Base-by-base conservation (phyloP, 306 rosid species). In the Echinosophora koreensis region DNA sequence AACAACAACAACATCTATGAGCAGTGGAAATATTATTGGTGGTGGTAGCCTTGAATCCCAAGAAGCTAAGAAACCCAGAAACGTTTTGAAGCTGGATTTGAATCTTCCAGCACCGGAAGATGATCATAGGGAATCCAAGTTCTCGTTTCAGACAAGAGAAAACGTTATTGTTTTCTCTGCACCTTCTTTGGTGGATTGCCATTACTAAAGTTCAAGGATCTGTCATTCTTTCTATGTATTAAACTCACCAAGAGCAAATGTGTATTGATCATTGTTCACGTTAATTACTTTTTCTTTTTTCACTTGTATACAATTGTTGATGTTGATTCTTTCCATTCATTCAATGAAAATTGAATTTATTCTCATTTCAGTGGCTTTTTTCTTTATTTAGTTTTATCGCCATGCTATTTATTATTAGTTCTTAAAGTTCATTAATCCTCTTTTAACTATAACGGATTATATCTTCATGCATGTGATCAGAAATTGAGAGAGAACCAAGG, bases 81-180 rank as follows among this genome's bases (percentile, higher is more conserved):
- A 75, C 22, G 41, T 68, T 49, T 78, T 94, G 71, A 86, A 80
- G 60, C 78, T 90, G 78, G 97, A 94, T 83, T 89, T 94, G 77
- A 94, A 94, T 65, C 97, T 92, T 77, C 98, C 98, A 2, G 97
- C 96, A 6, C 88, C 91, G 22, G 94, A 94, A 0, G 89, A 85
- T 46, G 64, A 87, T 38, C 89, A 79, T 2, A 69, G 79, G 1
- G 88, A 85, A 41, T 57, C 87, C 63, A 84, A 78, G 73, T 86
- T 87, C 56, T 64, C 88, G 3, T 86, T 92, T 85, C 76, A 77
- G 17, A 66, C 75, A 61, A 86, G 82, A 50, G 87, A 86, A 55
- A 85, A 81, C 49, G 88, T 87, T 55, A 80, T 89, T 59, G 90
- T 87, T 60, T 90, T 94, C 87, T 90, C 98, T 17, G 74, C 89